These are phyloP conservation scores for Solanum bukasovii DNA, from an alignment of 257 asterid genomes.

Conservation along the genomic window DNA sequence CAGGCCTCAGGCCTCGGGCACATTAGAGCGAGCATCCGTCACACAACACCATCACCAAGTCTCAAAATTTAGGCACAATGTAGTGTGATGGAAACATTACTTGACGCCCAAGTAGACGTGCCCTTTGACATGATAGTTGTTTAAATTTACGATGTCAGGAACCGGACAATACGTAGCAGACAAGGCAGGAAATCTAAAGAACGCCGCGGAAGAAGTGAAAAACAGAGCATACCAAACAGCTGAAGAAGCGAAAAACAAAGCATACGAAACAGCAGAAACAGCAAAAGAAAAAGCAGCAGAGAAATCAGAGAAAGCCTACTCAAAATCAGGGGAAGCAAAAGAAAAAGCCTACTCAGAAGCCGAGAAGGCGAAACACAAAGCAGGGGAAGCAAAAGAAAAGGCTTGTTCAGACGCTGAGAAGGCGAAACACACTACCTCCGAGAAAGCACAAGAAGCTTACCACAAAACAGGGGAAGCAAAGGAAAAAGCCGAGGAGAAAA, in stretches of 20 bases:
- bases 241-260: background rate
- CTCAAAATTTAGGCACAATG: too few relatives aligned
- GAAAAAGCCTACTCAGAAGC: background rate
- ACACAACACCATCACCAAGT: too few relatives aligned
- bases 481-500: background rate
- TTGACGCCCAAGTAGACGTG: too few relatives aligned
- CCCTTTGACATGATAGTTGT: background rate
- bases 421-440: background rate
- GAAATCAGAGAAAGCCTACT: background rate
- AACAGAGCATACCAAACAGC: background rate
- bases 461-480: background rate
- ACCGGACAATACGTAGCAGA: conserved; percentile 6
- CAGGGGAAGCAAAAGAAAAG: background rate
- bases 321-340: background rate
- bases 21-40: too few relatives aligned
- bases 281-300: background rate
- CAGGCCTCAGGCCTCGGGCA: too few relatives aligned
- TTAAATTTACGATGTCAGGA: background rate
- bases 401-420: too few relatives aligned
- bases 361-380: background rate
- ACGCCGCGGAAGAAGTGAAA: background rate
- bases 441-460: conserved; percentile 8
- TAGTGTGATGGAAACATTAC: too few relatives aligned
- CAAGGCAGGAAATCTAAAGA: conserved; percentile 9
- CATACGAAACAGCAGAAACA: background rate